Percentiles rank a stretch among this genome's conserved stretches.
Conservation (phyloP, 2,329 filamentous ascomycete genomes). For the Colletotrichum horii region DNA sequence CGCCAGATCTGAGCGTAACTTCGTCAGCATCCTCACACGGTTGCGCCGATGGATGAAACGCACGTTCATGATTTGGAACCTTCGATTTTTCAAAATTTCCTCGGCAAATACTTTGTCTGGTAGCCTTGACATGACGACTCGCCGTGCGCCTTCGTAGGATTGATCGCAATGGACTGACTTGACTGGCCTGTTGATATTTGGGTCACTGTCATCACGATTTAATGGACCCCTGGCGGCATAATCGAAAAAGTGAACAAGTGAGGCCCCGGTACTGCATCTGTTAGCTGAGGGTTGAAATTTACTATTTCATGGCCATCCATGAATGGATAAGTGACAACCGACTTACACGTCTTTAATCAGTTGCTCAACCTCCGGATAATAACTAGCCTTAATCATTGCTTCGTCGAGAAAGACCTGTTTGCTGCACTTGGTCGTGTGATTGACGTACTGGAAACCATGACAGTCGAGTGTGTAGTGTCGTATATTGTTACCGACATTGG, state of each 20-base stretch:
- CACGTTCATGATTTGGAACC: constrained; percentile 25
- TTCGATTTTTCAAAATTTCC: neutral
- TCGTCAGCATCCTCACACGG: neutral
- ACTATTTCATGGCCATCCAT: neutral
- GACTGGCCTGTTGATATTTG: constrained; percentile 50
- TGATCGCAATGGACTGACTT: constrained; percentile 59
- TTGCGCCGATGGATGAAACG: neutral
- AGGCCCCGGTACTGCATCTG: constrained; percentile 27
- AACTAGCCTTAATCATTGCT: constrained; percentile 52
- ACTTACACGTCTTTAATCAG: constrained; percentile 10
- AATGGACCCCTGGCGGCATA: constrained; percentile 6
- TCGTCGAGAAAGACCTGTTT: constrained; percentile 56
- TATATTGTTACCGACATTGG: constrained; percentile 65
- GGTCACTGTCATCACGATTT: constrained; percentile 65
- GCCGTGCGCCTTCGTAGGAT: constrained; percentile 47
- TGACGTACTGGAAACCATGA: constrained; percentile 57
- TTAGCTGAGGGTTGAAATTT: neutral
- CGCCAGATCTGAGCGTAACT: constrained; percentile 39
- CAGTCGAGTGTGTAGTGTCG: constrained; percentile 66
- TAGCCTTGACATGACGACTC: neutral
- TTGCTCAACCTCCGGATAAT: constrained; percentile 16
- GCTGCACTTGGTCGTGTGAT: constrained; percentile 53
- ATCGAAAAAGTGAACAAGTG: neutral
- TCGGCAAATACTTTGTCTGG: neutral
- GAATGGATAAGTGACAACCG: neutral